Base-by-base conservation (phyloP, 768 basidiomycete genomes). In the Suillus tomentosus region DNA sequence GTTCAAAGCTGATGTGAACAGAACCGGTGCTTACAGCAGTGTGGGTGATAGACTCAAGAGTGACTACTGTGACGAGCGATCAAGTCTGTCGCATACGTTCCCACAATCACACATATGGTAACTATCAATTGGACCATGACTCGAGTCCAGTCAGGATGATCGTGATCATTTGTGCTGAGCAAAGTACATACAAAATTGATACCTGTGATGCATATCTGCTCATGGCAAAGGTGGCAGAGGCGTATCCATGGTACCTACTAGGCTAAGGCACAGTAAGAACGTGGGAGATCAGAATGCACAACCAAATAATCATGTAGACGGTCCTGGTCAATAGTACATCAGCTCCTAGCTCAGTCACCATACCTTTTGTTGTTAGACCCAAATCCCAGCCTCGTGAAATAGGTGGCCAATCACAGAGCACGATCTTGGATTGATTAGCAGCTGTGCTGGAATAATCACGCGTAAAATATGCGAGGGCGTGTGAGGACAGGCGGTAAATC, bases 51-150 rank as follows among this genome's bases (percentile, higher is more conserved):
- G 48, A 60, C n/a, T 56, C 59, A 24, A 67, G 53, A n/a, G 61
- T 67, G 71, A 69, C 61, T 45, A 60, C 24, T 65, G 72, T 70
- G 66, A 72, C 65, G 68, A 59, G n/a, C 4, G 43, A 48, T n/a
- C 19, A 10, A 39, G 31, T 54, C 53, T 54, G 19, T 19, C n/a
- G 19, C 19, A n/a, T 5, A 36, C 19, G 53, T 54, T 54, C 53
- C 53, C 53, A 54, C 53, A 54, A 36, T 57, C 39, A 40, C 57
- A 13, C 24, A 42, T 58, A 58, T 42, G 31, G 57, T 17, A 57
- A 27, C 27, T 51, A 31, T 51, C 48, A 17, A 54, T 31, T 54
- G n/a, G 10, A 13, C 34, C 19, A 6, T 54, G 53, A 54, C 53
- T 54, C 53, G 17, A 51, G 8, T 51, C 8, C 15, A 48, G 24